Conservation (phyloP, 2,329 filamentous ascomycete genomes). For the Fusarium sp. region DNA sequence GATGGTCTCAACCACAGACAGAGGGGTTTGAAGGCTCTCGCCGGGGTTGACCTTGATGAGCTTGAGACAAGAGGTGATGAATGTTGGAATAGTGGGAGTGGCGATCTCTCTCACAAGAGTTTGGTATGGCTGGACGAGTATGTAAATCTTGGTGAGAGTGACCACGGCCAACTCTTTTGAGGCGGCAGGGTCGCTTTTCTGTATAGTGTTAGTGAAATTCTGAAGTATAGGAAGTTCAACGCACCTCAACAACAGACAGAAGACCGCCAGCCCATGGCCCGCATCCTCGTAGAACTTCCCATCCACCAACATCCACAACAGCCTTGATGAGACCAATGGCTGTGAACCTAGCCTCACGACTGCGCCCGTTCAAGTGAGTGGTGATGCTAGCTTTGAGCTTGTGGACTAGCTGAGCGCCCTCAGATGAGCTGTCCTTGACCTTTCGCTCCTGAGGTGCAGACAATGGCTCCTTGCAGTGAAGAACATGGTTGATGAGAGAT, state of each 20-base stretch:
- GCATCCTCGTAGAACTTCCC: constrained; percentile 80
- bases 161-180: constrained; percentile 83
- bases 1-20: constrained; percentile 72
- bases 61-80: constrained; percentile 79
- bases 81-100: constrained; percentile 81
- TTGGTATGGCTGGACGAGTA: constrained; percentile 83
- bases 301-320: constrained; percentile 83
- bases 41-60: constrained; percentile 62
- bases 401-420: constrained; percentile 78
- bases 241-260: constrained; percentile 79
- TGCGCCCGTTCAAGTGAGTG: constrained; percentile 82
- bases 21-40: constrained; percentile 49
- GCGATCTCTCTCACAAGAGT: constrained; percentile 89
- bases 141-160: constrained; percentile 85
- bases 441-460: constrained; percentile 72
- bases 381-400: constrained; percentile 84
- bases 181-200: constrained; percentile 82
- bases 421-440: constrained; percentile 71
- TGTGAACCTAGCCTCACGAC: constrained; percentile 78
- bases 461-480: constrained; percentile 70
- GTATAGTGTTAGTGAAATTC: constrained; percentile 32
- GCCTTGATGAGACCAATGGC: constrained; percentile 85
- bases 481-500: constrained; percentile 72
- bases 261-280: constrained; percentile 84
- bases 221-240: constrained; percentile 4